A percentile compares a stretch with the other conserved stretches of the same genome.
phyloP scores from a whole-genome alignment of 352 stramenopile genomes.

The Phytophthora tentaculata region DNA sequence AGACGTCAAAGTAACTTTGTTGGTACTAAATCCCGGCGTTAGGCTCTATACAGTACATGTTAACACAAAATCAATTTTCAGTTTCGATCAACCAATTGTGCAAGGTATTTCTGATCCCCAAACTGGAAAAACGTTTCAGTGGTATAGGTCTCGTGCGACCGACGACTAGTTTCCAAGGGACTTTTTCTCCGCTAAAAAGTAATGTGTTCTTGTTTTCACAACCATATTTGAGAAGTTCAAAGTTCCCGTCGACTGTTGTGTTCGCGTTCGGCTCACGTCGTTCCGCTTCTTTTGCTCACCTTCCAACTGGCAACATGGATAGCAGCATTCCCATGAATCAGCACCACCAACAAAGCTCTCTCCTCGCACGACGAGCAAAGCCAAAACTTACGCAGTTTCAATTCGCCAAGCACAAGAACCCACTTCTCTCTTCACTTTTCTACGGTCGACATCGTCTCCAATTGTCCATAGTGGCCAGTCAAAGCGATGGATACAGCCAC shows the following conservation, averaged over 20 bases:
- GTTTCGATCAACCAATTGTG: no score
- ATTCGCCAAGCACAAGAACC: slow-evolving; percentile 14
- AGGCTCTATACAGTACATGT: no score
- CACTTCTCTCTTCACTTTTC: background rate
- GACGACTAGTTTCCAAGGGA: background rate
- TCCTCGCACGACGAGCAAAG: no score
- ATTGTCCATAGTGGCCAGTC: no score
- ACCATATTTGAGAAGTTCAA: background rate
- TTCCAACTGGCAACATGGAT: slow-evolving; percentile 15
- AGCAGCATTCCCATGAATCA: slow-evolving; percentile 1
- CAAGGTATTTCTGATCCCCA: no score
- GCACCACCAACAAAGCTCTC: slow-evolving; percentile 13
- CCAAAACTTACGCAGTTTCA: slow-evolving; percentile 1
- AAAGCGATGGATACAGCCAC: slow-evolving; percentile 5
- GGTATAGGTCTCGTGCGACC: no score
- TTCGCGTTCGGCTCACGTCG: background rate
- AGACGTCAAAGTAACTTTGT: no score
- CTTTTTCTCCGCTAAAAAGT: background rate
- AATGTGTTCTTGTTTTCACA: background rate
- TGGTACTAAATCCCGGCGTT: no score
- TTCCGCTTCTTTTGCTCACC: slow-evolving; percentile 1
- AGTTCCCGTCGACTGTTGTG: slow-evolving; percentile 13
- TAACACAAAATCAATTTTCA: no score
- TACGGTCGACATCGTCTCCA: no score
- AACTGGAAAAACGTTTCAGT: no score